Percentiles rank a stretch among this genome's conserved stretches.
phyloP scores from a whole-genome alignment of 2,329 filamentous ascomycete species.

The Penicillium sumatraense region DNA sequence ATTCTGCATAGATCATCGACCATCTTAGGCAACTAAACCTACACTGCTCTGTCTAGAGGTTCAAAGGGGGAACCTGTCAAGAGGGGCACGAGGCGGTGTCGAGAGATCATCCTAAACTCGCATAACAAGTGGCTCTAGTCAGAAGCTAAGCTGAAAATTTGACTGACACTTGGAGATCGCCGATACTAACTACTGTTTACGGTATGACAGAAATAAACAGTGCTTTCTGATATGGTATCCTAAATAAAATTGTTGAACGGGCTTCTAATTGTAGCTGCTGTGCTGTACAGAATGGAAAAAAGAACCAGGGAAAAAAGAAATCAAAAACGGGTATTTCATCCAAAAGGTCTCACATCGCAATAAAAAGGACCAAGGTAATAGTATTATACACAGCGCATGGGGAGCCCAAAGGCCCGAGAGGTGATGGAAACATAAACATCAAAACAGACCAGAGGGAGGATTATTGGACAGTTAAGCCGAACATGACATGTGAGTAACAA shows the following conservation, averaged over 20 bases:
- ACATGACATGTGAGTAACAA: conserved; percentile 12
- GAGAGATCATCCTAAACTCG: conserved; percentile 5
- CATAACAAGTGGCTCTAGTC: conserved; percentile 6
- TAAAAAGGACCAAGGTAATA: not conserved
- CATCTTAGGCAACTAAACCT: not conserved
- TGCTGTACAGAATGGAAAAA: conserved; percentile 10
- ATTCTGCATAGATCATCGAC: not conserved
- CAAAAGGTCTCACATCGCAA: conserved; percentile 15
- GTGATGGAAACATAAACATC: conserved; percentile 17
- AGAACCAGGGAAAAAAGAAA: not conserved
- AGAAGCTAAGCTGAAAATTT: conserved; percentile 2
- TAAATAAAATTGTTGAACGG: not conserved
- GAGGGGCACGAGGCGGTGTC: conserved; percentile 23
- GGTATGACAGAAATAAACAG: too few species aligned
- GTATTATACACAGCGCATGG: conserved; percentile 31
- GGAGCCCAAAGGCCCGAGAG: conserved; percentile 16
- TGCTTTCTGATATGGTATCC: not conserved
- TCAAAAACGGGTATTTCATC: conserved; percentile 25
- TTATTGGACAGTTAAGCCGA: conserved; percentile 18
- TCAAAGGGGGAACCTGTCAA: not conserved
- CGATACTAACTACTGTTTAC: too few species aligned
- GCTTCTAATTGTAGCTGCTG: conserved; percentile 5
- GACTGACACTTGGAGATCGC: not conserved
- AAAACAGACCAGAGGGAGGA: conserved; percentile 8
- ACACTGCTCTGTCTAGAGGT: too few species aligned